Conservation (phyloP, 2,329 filamentous ascomycete genomes). For the Knufia petricola region DNA sequence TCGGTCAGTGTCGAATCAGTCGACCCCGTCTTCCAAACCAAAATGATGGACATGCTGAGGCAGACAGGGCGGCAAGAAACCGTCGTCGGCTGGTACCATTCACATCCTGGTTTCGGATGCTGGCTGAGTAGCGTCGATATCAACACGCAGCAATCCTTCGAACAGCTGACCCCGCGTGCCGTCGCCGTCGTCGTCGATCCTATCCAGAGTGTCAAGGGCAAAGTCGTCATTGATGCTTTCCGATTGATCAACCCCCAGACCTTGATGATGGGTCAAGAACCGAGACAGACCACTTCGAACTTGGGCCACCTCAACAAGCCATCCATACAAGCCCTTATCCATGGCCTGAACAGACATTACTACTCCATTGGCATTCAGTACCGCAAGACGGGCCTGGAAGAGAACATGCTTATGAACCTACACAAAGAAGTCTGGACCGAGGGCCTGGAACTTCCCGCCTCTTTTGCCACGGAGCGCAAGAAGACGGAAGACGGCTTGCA, state of each 20-base stretch:
- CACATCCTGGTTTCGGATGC: conserved; percentile 96
- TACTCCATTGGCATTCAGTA: conserved; percentile 99
- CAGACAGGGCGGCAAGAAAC: conserved; percentile 95
- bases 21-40: conserved; percentile 96
- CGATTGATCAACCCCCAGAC: conserved; percentile 96
- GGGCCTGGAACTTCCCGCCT: conserved; percentile 91
- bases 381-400: conserved; percentile 90
- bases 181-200: conserved; percentile 97
- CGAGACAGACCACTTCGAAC: conserved; percentile 94
- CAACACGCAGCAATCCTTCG: conserved; percentile 99
- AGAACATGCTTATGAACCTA: conserved; percentile 99
- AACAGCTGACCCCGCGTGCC: conserved; percentile 91
- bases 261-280: conserved; percentile 95
- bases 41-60: conserved; percentile 99
- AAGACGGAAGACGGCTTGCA: conserved; percentile 83
- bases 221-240: conserved; percentile 98
- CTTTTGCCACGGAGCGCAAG: conserved; percentile 75
- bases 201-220: conserved; percentile 98
- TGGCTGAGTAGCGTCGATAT: conserved; percentile 99
- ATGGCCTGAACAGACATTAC: conserved; percentile 96
- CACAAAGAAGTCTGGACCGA: conserved; percentile 99
- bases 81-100: conserved; percentile 99
- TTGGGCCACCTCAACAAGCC: conserved; percentile 97
- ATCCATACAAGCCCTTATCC: conserved; percentile 97
- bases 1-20: conserved; percentile 97